Percentiles rank a stretch among this genome's conserved stretches.
Conservation (phyloP, 805 yeast genomes). For the Komagataella kurtzmanii region DNA sequence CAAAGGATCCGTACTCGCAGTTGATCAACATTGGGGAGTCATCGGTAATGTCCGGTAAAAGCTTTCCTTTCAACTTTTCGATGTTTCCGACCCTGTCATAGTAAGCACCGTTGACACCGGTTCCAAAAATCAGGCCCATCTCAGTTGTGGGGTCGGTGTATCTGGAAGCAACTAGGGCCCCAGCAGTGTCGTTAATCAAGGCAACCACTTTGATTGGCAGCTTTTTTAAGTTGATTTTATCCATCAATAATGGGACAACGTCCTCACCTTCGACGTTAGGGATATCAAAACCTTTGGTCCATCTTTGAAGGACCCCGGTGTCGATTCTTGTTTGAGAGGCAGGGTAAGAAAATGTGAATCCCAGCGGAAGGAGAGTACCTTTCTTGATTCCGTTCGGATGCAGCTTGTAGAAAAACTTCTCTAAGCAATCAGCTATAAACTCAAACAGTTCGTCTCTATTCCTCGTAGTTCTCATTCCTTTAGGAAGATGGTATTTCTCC, state of each 20-base stretch:
- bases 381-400: conserved; percentile 56
- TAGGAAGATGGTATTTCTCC: conserved; percentile 75
- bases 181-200: conserved; percentile 92
- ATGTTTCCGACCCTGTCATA: conserved; percentile 66
- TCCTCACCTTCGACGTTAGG: conserved; percentile 91
- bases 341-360: conserved; percentile 95
- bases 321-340: conserved; percentile 72
- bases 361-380: conserved; percentile 56
- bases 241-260: conserved; percentile 84
- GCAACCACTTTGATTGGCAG: conserved; percentile 88
- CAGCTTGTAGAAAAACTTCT: conserved; percentile 50
- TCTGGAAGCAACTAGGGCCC: conserved; percentile 92
- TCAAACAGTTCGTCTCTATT: conserved; percentile 67
- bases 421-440: conserved; percentile 79
- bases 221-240: conserved; percentile 47
- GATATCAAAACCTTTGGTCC: conserved; percentile 98
- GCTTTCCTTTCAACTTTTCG: conserved; percentile 72
- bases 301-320: conserved; percentile 82
- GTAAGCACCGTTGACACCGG: conserved; percentile 98
- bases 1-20: conserved; percentile 98
- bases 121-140: conserved; percentile 96
- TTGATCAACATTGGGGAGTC: conserved; percentile 87
- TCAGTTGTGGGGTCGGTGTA: conserved; percentile 84
- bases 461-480: conserved; percentile 63
- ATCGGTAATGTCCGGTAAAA: conserved; percentile 48